Conservation (phyloP, 139 green algal species). For the Asterochloris erici region DNA sequence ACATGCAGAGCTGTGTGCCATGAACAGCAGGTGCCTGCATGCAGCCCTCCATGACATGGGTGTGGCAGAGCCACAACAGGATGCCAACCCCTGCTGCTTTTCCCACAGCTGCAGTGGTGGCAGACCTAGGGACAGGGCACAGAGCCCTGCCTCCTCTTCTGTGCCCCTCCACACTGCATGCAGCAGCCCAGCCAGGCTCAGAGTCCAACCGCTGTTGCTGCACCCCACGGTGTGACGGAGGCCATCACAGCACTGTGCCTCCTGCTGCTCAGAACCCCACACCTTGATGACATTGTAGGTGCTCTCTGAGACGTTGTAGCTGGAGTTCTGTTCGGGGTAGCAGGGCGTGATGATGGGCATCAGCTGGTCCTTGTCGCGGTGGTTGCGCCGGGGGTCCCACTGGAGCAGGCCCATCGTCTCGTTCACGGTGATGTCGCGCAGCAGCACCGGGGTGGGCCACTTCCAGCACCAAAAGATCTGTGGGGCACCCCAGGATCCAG, state of each 20-base stretch:
- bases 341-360: constrained; percentile 98
- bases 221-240: too few species aligned
- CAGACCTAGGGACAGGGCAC: not conserved
- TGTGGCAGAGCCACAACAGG: not conserved
- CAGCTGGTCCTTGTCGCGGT: constrained; percentile 70
- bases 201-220: not conserved
- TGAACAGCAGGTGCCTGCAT: not conserved
- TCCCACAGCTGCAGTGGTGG: not conserved
- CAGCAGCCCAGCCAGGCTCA: not conserved
- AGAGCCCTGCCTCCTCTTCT: not conserved
- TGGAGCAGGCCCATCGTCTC: constrained; percentile 35
- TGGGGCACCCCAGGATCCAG: not conserved
- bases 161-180: not conserved
- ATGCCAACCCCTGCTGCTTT: not conserved
- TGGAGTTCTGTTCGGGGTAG: constrained; percentile 95
- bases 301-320: constrained; percentile 88
- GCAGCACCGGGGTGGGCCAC: constrained; percentile 83
- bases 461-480: constrained; percentile 70
- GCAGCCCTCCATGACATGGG: constrained; percentile 28
- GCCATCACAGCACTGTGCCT: too few species aligned
- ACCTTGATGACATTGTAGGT: constrained; percentile 73
- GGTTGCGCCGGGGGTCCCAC: constrained; percentile 85
- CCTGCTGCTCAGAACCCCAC: not conserved
- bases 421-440: constrained; percentile 71
- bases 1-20: not conserved